Conservation (phyloP, 106 monocot genomes). For the Dendrobium officinale region DNA sequence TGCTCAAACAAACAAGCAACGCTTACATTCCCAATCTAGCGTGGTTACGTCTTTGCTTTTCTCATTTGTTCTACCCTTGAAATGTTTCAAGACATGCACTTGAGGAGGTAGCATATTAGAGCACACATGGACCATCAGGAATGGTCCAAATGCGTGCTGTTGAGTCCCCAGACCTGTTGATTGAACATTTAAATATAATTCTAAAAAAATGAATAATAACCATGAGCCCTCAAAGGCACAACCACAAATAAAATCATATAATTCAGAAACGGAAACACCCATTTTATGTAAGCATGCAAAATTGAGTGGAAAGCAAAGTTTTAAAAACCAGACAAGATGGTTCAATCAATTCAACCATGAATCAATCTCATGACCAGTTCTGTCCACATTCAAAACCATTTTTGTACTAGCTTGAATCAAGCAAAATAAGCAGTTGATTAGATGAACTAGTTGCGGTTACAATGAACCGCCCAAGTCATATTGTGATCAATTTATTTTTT, state of each 20-base stretch:
- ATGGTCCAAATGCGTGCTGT: conserved; percentile 96
- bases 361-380: too few species aligned
- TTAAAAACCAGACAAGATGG: too few species aligned
- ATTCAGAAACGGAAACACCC: not conserved
- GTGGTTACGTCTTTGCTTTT: conserved; percentile 99
- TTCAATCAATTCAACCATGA: too few species aligned
- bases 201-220: not conserved
- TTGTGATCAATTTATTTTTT: too few species aligned
- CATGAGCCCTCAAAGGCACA: not conserved
- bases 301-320: not conserved
- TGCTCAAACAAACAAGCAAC: not conserved
- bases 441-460: too few species aligned
- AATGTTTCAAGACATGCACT: conserved; percentile 81
- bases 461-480: too few species aligned
- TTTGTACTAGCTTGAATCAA: too few species aligned
- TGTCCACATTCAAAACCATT: too few species aligned
- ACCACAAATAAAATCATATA: not conserved
- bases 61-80: conserved; percentile 84
- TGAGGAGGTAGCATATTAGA: conserved; percentile 34
- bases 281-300: not conserved
- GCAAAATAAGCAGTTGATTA: too few species aligned
- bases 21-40: conserved; percentile 97
- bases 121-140: conserved; percentile 69
- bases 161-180: conserved; percentile 84
- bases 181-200: not conserved